Evolutionary conservation across 192 early-diverging fungal genomes (phyloP).

Genomic region (Coemansia sp.): DNA sequence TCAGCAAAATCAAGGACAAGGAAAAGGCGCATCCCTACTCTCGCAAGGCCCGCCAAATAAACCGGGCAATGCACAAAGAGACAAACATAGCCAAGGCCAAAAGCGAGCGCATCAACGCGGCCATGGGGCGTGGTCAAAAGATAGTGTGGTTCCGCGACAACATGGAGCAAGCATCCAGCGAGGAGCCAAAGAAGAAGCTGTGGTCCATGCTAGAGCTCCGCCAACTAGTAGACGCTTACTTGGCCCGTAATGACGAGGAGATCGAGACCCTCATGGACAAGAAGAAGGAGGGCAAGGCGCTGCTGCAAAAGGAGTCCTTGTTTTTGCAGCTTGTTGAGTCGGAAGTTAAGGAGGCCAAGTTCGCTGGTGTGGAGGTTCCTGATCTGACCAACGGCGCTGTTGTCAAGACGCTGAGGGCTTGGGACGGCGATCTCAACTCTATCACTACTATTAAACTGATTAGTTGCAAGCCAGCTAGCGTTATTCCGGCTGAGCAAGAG

Average conservation of each 20-base stretch:
- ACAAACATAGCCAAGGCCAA: constrained; percentile 48
- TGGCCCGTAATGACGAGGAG: constrained; percentile 58
- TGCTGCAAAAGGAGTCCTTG: constrained; percentile 29
- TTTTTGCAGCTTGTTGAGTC: constrained; percentile 25
- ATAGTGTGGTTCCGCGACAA: constrained; percentile 65
- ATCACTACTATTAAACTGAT: constrained; percentile 35
- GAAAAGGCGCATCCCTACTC: constrained; percentile 75
- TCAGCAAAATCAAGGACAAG: constrained; percentile 54
- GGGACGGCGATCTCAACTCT: constrained; percentile 51
- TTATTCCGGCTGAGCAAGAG: background rate
- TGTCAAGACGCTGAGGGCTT: constrained; percentile 29
- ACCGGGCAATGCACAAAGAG: constrained; percentile 57
- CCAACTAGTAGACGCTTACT: constrained; percentile 42
- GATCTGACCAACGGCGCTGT: constrained; percentile 34
- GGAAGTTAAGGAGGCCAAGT: constrained; percentile 24
- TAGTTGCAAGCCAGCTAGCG: constrained; percentile 26
- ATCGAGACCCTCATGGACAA: constrained; percentile 47
- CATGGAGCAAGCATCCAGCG: constrained; percentile 41
- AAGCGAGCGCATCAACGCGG: constrained; percentile 29
- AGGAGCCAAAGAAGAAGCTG: constrained; percentile 38
- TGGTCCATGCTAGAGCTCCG: constrained; percentile 25
- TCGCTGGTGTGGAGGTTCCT: constrained; percentile 36
- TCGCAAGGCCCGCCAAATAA: constrained; percentile 65
- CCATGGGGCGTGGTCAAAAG: constrained; percentile 51
- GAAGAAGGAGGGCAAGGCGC: constrained; percentile 37